These are phyloP conservation scores for Acer negundo DNA, from an alignment of 345 rosid species.

Conservation along the genomic window DNA sequence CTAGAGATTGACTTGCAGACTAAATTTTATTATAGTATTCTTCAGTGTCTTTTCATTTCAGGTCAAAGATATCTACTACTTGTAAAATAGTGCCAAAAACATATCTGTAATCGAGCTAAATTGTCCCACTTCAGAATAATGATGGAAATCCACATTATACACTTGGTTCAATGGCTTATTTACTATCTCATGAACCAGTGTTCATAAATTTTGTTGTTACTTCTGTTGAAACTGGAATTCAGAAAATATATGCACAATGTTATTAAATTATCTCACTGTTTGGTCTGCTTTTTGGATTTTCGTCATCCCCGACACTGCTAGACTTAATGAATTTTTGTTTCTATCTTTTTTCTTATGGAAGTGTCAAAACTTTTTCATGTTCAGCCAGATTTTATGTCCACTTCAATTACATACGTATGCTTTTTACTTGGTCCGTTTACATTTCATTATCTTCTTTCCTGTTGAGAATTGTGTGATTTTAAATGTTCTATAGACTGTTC, in stretches of 20 bases:
- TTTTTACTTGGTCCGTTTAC: neutral
- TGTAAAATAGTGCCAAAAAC: neutral
- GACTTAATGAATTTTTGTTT: neutral
- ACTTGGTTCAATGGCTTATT: neutral
- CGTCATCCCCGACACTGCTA: neutral
- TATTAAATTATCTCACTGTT: neutral
- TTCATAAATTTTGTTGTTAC: neutral
- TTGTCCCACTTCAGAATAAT: neutral
- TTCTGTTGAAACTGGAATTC: neutral
- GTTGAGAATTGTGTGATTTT: neutral
- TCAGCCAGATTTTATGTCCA: slow-evolving; percentile 1
- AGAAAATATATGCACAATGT: neutral
- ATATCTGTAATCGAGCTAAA: neutral
- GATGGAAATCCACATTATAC: neutral
- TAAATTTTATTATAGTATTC: neutral
- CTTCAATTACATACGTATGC: neutral
- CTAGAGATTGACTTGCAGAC: no score
- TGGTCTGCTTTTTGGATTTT: neutral
- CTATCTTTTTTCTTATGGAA: neutral
- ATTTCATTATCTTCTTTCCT: neutral
- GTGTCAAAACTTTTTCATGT: neutral
- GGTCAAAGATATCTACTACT: neutral
- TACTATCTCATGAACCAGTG: neutral
- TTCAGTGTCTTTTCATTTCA: neutral
- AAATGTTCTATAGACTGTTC: neutral